Conservation (phyloP, 352 stramenopile species). For the Pythium aphanidermatum region DNA sequence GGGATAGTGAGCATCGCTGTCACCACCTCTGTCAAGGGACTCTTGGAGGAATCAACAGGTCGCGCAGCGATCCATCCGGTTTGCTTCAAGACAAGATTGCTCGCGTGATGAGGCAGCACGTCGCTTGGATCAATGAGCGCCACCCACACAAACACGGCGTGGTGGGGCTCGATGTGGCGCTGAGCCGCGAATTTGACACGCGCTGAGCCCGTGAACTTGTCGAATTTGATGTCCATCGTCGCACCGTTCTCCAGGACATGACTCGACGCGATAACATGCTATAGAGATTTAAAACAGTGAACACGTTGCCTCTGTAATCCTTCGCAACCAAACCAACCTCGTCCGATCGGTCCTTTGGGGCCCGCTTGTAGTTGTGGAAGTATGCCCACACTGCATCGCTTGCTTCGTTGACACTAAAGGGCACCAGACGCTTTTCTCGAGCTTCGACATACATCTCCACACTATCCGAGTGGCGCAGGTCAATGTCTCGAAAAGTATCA, state of each 20-base stretch:
- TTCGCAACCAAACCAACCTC: too few relatives aligned
- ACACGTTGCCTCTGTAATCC: neutral
- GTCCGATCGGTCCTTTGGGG: neutral
- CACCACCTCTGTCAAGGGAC: constrained; percentile 4
- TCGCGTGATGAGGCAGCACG: neutral
- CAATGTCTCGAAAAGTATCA: constrained; percentile 7
- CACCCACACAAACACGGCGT: constrained; percentile 14
- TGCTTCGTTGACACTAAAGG: neutral
- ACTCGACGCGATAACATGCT: neutral
- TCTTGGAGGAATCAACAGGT: too few relatives aligned
- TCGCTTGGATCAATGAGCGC: constrained; percentile 7
- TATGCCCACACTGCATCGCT: constrained; percentile 9
- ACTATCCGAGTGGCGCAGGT: neutral
- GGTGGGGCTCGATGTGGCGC: constrained; percentile 6
- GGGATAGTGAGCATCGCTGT: constrained; percentile 4
- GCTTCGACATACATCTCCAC: constrained; percentile 9
- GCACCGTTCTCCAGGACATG: neutral
- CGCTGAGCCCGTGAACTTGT: constrained; percentile 3
- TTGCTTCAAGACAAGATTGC: constrained; percentile 9
- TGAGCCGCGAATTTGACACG: constrained; percentile 3
- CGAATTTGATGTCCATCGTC: constrained; percentile 4
- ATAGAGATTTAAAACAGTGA: neutral
- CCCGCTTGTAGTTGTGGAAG: constrained; percentile 1
- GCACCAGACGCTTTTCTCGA: constrained; percentile 5
- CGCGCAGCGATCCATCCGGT: constrained; percentile 11